phyloP scores from a whole-genome alignment of 768 basidiomycete species.

The Butyriboletus loyo region DNA sequence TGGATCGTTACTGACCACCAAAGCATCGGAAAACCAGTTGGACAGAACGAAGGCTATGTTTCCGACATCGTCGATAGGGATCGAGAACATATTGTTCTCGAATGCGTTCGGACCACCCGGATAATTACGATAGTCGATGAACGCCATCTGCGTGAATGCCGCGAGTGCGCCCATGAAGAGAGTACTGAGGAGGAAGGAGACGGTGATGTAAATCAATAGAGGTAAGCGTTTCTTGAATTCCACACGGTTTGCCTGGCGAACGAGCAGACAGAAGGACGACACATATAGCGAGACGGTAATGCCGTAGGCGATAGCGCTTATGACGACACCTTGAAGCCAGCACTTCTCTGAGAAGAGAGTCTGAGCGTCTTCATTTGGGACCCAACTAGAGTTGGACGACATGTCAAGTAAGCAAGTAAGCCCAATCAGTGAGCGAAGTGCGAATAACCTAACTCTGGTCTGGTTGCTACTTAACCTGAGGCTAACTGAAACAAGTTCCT shows the following conservation, averaged over 20 bases:
- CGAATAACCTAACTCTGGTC: too few relatives aligned
- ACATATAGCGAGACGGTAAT: constrained; percentile 2
- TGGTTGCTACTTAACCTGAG: background rate
- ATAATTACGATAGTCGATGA: constrained; percentile 32
- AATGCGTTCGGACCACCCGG: constrained; percentile 32
- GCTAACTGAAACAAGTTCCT: background rate
- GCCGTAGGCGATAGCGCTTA: constrained; percentile 10
- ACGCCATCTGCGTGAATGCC: constrained; percentile 25
- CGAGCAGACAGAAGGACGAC: constrained; percentile 6
- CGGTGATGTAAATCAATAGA: constrained; percentile 5
- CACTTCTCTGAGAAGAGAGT: too few relatives aligned
- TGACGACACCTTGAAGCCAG: constrained; percentile 1
- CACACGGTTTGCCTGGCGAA: background rate
- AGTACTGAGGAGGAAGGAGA: constrained; percentile 10
- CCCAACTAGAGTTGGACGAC: constrained; percentile 18
- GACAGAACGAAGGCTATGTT: constrained; percentile 7
- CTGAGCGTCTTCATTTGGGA: constrained; percentile 6
- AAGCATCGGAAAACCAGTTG: constrained; percentile 15
- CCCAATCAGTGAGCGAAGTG: background rate
- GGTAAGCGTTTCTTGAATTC: constrained; percentile 2
- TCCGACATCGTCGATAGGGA: constrained; percentile 14
- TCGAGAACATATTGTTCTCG: constrained; percentile 16
- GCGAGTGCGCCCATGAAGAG: constrained; percentile 14
- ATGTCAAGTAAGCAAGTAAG: constrained; percentile 1
- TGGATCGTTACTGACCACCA: constrained; percentile 13